phyloP scores from a whole-genome alignment of 2,329 filamentous ascomycete genomes.

The Neofusicoccum sp. region DNA sequence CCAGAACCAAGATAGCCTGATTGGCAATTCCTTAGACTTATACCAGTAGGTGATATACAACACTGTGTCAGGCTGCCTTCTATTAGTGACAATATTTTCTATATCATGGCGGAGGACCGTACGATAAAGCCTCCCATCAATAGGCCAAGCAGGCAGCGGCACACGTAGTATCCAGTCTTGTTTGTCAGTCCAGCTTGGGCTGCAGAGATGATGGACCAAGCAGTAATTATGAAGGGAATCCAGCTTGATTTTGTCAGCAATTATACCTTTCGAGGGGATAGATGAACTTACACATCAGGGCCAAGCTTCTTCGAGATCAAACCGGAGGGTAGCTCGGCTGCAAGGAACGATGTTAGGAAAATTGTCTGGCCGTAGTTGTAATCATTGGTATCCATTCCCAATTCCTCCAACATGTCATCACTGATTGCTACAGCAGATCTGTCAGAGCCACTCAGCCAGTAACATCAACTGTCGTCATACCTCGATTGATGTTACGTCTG shows the following conservation, averaged over 20 bases:
- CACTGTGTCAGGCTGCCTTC: constrained; percentile 46
- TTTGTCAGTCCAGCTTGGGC: constrained; percentile 19
- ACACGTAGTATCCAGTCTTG: constrained; percentile 17
- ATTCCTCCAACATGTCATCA: constrained; percentile 24
- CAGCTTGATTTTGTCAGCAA: not conserved
- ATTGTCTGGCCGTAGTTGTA: constrained; percentile 30
- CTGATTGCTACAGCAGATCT: not conserved
- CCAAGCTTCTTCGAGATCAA: constrained; percentile 8
- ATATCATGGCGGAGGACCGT: not conserved
- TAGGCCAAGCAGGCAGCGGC: constrained; percentile 47
- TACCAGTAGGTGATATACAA: constrained; percentile 67
- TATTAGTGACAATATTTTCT: not conserved
- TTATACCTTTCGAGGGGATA: not conserved
- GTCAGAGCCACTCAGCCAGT: constrained; percentile 6
- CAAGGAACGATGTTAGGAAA: constrained; percentile 27
- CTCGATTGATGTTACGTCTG: constrained; percentile 29
- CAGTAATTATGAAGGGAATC: constrained; percentile 16
- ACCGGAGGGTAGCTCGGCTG: constrained; percentile 1
- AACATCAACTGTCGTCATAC: constrained; percentile 24
- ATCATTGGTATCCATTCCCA: constrained; percentile 29
- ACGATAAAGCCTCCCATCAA: constrained; percentile 57
- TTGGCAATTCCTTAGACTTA: constrained; percentile 61
- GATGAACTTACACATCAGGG: not conserved
- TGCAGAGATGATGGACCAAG: constrained; percentile 20
- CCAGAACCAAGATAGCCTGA: constrained; percentile 63